phyloP scores from a whole-genome alignment of 169 alveolate species.

The Eimeria brunetti region DNA sequence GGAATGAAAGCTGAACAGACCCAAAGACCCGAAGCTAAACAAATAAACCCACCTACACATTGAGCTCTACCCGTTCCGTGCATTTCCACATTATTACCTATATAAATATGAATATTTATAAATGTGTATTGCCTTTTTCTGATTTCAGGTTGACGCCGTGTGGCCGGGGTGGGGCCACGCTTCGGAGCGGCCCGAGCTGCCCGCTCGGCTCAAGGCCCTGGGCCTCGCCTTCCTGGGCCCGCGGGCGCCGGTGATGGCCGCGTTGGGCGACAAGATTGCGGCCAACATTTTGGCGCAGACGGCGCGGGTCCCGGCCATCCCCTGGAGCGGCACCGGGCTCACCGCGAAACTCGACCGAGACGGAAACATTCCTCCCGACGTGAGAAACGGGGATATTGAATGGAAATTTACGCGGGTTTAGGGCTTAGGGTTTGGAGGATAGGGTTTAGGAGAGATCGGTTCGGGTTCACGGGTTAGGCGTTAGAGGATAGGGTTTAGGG shows the following conservation, averaged over 20 bases:
- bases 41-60: too few relatives aligned
- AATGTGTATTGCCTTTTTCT: not conserved
- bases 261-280: constrained; percentile 96
- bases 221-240: constrained; percentile 95
- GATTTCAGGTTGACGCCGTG: constrained; percentile 91
- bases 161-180: constrained; percentile 99
- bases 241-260: constrained; percentile 90
- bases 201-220: constrained; percentile 87
- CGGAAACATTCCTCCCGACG: constrained; percentile 75
- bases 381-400: too few relatives aligned
- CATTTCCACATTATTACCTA: not conserved
- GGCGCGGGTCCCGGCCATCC: constrained; percentile 94
- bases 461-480: too few relatives aligned
- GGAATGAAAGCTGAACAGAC: too few relatives aligned
- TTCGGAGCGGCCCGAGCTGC: constrained; percentile 94
- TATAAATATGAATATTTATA: too few relatives aligned
- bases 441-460: too few relatives aligned
- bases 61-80: too few relatives aligned
- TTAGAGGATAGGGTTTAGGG: too few relatives aligned
- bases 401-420: too few relatives aligned
- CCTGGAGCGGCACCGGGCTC: constrained; percentile 94
- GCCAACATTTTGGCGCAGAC: constrained; percentile 95
- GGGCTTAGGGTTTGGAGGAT: too few relatives aligned
- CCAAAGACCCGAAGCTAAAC: too few relatives aligned
- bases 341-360: constrained; percentile 70